Percentiles rank a stretch among this genome's conserved stretches.
phyloP scores from a whole-genome alignment of 805 yeast species.

The Wickerhamomyces xylosicus region DNA sequence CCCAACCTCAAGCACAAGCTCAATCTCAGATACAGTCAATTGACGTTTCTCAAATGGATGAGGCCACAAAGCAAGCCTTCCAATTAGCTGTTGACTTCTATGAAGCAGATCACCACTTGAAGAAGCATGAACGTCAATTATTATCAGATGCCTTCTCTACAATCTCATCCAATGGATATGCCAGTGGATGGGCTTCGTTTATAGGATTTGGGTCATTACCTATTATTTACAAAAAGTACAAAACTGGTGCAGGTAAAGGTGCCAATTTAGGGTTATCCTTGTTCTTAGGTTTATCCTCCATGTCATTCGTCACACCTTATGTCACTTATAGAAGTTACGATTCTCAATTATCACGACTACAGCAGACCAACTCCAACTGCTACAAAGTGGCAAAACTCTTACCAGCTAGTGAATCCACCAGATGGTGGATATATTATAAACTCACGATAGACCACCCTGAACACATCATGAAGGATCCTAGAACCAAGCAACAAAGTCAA shows the following conservation, averaged over 20 bases:
- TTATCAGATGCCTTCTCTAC: slow-evolving; percentile 28
- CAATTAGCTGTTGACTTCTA: slow-evolving; percentile 36
- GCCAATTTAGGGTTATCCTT: slow-evolving; percentile 32
- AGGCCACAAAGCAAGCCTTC: slow-evolving; percentile 23
- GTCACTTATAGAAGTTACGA: slow-evolving; percentile 23
- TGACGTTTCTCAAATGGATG: background rate
- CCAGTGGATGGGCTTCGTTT: slow-evolving; percentile 31
- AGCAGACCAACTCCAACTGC: slow-evolving; percentile 19
- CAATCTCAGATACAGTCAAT: too few species aligned
- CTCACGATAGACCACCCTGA: slow-evolving; percentile 41
- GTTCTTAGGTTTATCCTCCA: slow-evolving; percentile 30
- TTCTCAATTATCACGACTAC: slow-evolving; percentile 22
- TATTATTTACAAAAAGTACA: slow-evolving; percentile 23
- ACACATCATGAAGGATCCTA: slow-evolving; percentile 47
- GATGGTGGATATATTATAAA: slow-evolving; percentile 44
- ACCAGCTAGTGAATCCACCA: slow-evolving; percentile 23
- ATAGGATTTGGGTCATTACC: slow-evolving; percentile 33
- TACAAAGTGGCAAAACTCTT: slow-evolving; percentile 20
- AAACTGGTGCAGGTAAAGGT: slow-evolving; percentile 24
- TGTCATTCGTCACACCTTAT: slow-evolving; percentile 24
- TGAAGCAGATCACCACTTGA: slow-evolving; percentile 35
- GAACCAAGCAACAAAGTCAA: slow-evolving; percentile 21
- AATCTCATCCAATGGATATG: slow-evolving; percentile 24
- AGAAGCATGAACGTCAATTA: slow-evolving; percentile 29
- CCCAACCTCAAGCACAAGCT: too few species aligned